These are phyloP conservation scores for Fusarium abutilonis DNA, from an alignment of 2,329 filamentous ascomycete genomes.

Conservation along the genomic window DNA sequence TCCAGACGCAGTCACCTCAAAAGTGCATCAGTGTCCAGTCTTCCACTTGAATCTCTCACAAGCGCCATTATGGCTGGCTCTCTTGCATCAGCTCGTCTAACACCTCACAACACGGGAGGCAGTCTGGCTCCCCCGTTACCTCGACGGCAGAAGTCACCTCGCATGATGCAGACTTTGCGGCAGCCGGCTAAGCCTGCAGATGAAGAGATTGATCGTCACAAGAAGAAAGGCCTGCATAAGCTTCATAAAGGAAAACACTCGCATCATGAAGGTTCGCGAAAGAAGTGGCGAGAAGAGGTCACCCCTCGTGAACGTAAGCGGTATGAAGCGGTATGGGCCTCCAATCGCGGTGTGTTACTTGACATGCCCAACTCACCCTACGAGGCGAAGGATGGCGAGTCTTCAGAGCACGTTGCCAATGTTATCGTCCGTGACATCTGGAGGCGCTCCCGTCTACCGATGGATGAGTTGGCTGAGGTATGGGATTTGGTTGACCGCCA, in stretches of 20 bases:
- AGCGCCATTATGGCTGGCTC: constrained; percentile 80
- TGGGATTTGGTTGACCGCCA: constrained; percentile 77
- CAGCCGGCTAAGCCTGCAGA: constrained; percentile 61
- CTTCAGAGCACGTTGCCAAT: constrained; percentile 68
- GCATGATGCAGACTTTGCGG: constrained; percentile 73
- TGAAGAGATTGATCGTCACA: constrained; percentile 64
- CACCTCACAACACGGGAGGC: constrained; percentile 53
- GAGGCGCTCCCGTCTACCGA: constrained; percentile 73
- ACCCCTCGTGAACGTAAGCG: constrained; percentile 78
- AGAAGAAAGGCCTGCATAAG: constrained; percentile 60
- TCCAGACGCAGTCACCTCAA: constrained; percentile 46
- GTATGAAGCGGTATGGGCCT: constrained; percentile 87
- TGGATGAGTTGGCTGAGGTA: constrained; percentile 75
- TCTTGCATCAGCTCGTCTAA: constrained; percentile 70
- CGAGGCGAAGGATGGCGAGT: constrained; percentile 39
- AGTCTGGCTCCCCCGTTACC: constrained; percentile 53
- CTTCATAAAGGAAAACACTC: constrained; percentile 69
- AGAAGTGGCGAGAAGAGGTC: constrained; percentile 80
- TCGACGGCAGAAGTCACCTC: constrained; percentile 58
- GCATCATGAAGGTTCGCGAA: constrained; percentile 79
- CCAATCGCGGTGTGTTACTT: constrained; percentile 72
- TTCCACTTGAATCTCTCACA: constrained; percentile 72
- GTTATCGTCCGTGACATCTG: constrained; percentile 80
- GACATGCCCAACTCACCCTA: constrained; percentile 38
- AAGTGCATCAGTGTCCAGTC: constrained; percentile 49